Base-by-base conservation (phyloP, 306 rosid species). In the Castanopsis chinensis region DNA sequence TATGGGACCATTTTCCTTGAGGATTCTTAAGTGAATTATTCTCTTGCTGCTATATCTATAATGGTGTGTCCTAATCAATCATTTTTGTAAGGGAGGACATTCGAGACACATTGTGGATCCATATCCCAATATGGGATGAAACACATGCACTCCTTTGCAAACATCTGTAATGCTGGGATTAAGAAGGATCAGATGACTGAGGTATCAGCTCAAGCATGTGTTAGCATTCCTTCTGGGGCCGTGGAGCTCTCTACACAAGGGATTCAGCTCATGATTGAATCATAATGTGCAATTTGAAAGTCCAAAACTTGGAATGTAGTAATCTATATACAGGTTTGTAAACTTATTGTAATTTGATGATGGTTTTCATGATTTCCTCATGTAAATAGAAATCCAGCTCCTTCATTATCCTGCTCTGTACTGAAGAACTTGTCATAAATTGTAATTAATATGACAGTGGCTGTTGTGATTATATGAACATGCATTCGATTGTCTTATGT, bases 81-180 rank as follows among this genome's bases (percentile, higher is more conserved):
- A 14, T n/a, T 6, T 33, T 3, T 80, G 77, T 84, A 96, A 98
- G 99, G 93, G 73, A 89, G 97, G 79, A 88, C 86, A 83, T 96
- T 88, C 75, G 99, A 96, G 99, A 87, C 94, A 43, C 81, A 85
- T 25, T 96, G 99, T 30, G 99, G 98, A 87, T 88, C 98, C 21
- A 79, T 96, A 37, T 96, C 99, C 57, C 97, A 96, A 56, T 96
- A 96, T 59, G 99, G 99, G 61, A 96, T 96, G 98, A 96, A 96
- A 60, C 96, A 93, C 73, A 93, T 93, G 99, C 84, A 97, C 56
- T 90, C 99, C 78, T 86, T 96, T 27, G 98, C 97, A 21, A 96
- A 93, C 90, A 78, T 96, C 76, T 96, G 99, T 91, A 96, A 96
- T 27, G 93, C 93, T 13, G 92, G 97, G 81, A 86, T 89, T 52